Evolutionary conservation across 73 alveolate genomes (phyloP).

Genomic region (Stentor roeselii): DNA sequence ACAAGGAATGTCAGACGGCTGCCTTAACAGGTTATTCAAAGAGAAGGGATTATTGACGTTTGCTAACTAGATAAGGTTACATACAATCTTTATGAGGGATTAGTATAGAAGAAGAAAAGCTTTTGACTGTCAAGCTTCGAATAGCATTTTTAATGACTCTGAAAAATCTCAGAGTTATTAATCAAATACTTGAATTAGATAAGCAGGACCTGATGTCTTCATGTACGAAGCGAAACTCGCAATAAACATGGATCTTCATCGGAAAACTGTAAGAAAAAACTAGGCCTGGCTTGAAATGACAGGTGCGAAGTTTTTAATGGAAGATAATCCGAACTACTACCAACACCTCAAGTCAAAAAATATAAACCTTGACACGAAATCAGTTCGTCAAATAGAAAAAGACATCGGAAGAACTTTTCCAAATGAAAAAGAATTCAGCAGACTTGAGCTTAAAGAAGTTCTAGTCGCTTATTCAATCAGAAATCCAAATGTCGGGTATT

Average conservation of each 20-base stretch:
- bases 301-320: background rate
- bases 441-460: slow-evolving; percentile 24
- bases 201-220: no score
- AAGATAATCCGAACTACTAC: background rate
- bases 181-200: no score
- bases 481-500: slow-evolving; percentile 45
- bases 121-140: no score
- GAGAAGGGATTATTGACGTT: no score
- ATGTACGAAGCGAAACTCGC: no score
- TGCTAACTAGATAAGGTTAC: no score
- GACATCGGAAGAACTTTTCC: background rate
- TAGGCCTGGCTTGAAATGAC: background rate
- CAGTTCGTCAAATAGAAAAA: background rate
- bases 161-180: no score
- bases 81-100: no score
- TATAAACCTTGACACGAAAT: background rate
- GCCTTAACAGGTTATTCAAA: no score
- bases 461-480: slow-evolving; percentile 34
- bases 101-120: no score
- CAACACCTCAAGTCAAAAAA: background rate
- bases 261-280: background rate
- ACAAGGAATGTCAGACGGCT: slow-evolving; percentile 77
- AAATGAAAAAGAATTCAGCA: background rate
- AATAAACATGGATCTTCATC: no score
- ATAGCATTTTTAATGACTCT: no score